Conservation (phyloP, 2,329 filamentous ascomycete species). For the Microdochium trichocladiopsis region DNA sequence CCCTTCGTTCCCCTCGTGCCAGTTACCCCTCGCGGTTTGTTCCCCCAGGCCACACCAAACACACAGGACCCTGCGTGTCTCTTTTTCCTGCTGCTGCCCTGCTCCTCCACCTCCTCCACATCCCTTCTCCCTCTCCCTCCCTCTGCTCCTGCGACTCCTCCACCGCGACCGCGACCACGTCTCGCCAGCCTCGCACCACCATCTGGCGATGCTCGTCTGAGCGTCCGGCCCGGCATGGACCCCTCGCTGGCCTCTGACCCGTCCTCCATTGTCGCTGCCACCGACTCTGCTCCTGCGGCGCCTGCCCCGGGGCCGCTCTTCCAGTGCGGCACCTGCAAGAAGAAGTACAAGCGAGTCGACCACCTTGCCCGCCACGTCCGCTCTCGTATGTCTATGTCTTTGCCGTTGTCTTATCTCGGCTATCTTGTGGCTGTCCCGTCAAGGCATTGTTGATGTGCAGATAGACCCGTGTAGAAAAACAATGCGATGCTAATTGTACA, state of each 20-base stretch:
- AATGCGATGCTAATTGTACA: background rate
- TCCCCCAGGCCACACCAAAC: too few species aligned
- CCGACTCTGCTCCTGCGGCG: background rate
- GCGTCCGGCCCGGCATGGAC: background rate
- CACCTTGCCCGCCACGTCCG: conserved; percentile 24
- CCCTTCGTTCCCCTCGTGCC: too few species aligned
- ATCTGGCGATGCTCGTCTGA: background rate
- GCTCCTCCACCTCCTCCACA: background rate
- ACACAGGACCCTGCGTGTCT: background rate
- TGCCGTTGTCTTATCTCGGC: background rate
- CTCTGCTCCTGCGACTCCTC: background rate
- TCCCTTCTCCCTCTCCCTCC: background rate
- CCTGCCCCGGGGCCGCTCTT: conserved; percentile 4
- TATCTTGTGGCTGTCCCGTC: too few species aligned
- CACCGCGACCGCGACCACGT: background rate
- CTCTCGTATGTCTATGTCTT: too few species aligned
- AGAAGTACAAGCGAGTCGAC: conserved; percentile 19
- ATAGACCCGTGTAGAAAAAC: too few species aligned
- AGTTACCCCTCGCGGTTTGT: background rate
- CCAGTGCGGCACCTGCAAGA: conserved; percentile 18
- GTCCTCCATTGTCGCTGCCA: background rate
- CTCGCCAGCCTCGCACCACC: background rate
- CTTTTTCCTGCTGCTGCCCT: too few species aligned
- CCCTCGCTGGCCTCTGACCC: background rate
- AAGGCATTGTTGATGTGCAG: too few species aligned